These are phyloP conservation scores for Phaeomoniella chlamydospora DNA, from an alignment of 2,329 filamentous ascomycete species.

Conservation along the genomic window DNA sequence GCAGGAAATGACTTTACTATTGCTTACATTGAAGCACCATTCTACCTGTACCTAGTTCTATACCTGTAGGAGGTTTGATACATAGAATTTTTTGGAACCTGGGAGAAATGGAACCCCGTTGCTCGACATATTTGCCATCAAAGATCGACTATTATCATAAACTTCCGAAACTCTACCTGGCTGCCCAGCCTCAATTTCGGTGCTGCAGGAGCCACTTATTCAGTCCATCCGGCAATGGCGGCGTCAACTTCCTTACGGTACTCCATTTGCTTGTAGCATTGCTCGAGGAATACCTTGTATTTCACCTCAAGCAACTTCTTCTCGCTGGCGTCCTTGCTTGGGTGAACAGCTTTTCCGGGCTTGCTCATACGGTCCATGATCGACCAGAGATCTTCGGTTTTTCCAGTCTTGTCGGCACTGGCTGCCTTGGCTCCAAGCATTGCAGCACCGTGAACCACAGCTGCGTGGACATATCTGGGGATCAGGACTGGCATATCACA, in stretches of 20 bases:
- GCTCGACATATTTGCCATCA: too few species aligned
- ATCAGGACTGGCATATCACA: constrained; percentile 90
- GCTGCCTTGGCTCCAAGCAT: constrained; percentile 98
- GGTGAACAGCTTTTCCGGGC: constrained; percentile 69
- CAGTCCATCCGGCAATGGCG: constrained; percentile 32
- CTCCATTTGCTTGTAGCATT: constrained; percentile 70
- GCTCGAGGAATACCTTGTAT: constrained; percentile 90
- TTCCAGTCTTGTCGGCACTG: constrained; percentile 59
- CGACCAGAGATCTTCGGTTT: constrained; percentile 77
- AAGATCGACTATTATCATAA: too few species aligned
- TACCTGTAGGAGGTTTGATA: too few species aligned
- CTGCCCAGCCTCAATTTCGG: too few species aligned
- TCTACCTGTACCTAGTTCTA: too few species aligned
- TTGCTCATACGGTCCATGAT: constrained; percentile 99
- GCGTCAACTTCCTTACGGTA: constrained; percentile 71
- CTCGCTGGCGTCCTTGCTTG: constrained; percentile 56
- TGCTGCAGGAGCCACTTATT: too few species aligned
- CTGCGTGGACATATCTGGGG: constrained; percentile 83
- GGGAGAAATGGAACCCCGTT: too few species aligned
- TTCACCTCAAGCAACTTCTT: constrained; percentile 73
- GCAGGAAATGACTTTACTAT: too few species aligned
- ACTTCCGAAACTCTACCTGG: too few species aligned
- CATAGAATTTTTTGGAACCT: too few species aligned
- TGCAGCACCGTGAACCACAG: constrained; percentile 92
- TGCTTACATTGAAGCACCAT: too few species aligned